Percentiles rank a stretch among this genome's conserved stretches.
Conservation (phyloP, 352 stramenopile genomes). For the Globisporangium spinosum region DNA sequence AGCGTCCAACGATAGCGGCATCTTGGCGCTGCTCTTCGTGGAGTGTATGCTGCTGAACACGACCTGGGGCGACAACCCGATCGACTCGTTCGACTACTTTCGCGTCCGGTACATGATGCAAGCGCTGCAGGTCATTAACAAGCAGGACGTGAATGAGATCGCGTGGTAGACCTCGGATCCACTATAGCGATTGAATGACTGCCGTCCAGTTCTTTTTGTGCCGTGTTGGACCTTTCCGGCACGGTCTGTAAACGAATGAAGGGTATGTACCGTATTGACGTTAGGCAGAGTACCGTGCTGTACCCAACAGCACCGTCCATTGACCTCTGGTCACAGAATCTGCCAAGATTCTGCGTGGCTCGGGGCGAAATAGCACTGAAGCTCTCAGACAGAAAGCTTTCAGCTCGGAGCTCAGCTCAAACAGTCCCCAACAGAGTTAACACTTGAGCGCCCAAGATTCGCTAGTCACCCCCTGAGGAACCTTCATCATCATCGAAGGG, state of each 20-base stretch:
- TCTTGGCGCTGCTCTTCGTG: conserved; percentile 18
- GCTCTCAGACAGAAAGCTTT: too few relatives aligned
- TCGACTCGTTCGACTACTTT: conserved; percentile 17
- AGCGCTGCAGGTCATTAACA: conserved; percentile 10
- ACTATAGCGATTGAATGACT: too few relatives aligned
- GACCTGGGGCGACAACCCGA: conserved; percentile 11
- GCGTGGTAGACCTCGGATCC: background rate
- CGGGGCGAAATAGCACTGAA: too few relatives aligned
- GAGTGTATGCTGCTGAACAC: conserved; percentile 12
- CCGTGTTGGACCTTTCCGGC: background rate
- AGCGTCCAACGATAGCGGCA: conserved; percentile 7
- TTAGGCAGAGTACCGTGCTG: background rate
- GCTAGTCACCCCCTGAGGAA: too few relatives aligned
- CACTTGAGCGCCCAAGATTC: too few relatives aligned
- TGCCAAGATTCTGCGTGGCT: too few relatives aligned
- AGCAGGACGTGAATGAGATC: conserved; percentile 9
- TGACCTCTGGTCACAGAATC: background rate
- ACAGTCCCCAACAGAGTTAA: too few relatives aligned
- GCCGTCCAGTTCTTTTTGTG: background rate
- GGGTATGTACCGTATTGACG: background rate
- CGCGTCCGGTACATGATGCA: conserved; percentile 16
- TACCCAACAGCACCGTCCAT: background rate
- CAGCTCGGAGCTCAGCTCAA: too few relatives aligned
- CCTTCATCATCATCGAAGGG: too few relatives aligned
- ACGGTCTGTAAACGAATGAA: background rate